Evolutionary conservation across 1,139 yeast species (phyloP), one percentile per base, ranked within the genome.

Genomic region (Martiniozyma asiatica): DNA sequence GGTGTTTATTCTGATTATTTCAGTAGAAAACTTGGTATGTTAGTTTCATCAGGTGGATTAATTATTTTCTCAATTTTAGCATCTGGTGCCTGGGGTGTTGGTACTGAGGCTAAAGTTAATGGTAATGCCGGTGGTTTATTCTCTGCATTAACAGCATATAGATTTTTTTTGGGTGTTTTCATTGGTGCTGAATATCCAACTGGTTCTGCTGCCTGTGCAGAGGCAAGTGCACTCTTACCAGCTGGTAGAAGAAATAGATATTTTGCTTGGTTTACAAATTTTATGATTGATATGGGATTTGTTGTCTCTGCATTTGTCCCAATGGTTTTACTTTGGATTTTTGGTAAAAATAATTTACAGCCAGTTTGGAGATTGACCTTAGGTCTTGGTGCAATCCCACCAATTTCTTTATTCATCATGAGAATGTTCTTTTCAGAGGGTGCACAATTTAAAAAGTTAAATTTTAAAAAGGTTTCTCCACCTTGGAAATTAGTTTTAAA

Each of bases 301-400:
- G 95, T 87, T 24, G 63, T 75, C 20, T 65, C 87, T 30, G 68
- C 95, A 2, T 80, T 87, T 49, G 93, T 82, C 11, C 94, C 96
- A 26, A 65, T 84, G 65, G 84, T 87, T 19, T 55, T 82, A 41
- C 63, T 84, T 35, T 80, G 93, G 87, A 87, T 87, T 41, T 84
- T 79, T 55, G 62, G 75, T 27, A 61, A 65, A 19, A 56, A 73
- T 27, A 81, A 82, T 50, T 65, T 85, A 52, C 71, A 72, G 26
- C 78, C 82, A 3, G 84, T 87, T 24, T 87, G 97, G 97, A 74
- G 97, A 61, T 58, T 85, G 34, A 73, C 94, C n/a, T 62, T 87
- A 28, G 96, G 93, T 24, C 58, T 87, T 20, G 97, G 97, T 51
- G 94, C 85, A n/a, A 68, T 87, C 35, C 87, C 92, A 25, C 97